phyloP scores from a whole-genome alignment of 2,329 filamentous ascomycete species.

The Beauveria sp. region DNA sequence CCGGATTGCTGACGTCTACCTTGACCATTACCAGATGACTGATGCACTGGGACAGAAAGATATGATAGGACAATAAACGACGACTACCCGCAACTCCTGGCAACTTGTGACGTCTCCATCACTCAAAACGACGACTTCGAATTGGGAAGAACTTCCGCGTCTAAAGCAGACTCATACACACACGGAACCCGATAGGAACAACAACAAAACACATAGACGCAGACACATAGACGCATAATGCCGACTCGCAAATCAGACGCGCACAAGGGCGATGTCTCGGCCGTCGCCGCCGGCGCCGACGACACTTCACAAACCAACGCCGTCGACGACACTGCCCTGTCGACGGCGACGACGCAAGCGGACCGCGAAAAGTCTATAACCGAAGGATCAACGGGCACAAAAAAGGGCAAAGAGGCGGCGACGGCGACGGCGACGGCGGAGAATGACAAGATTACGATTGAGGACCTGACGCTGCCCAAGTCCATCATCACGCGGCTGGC shows the following conservation, averaged over 20 bases:
- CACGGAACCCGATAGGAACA: too few species aligned
- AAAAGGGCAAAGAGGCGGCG: slow-evolving; percentile 27
- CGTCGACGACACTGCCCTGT: not conserved
- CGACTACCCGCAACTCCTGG: not conserved
- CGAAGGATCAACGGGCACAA: slow-evolving; percentile 16
- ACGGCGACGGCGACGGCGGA: not conserved
- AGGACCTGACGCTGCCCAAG: slow-evolving; percentile 72
- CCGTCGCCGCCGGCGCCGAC: slow-evolving; percentile 31
- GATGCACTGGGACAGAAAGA: not conserved
- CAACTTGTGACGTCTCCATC: not conserved
- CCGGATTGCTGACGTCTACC: not conserved
- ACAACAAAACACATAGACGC: too few species aligned
- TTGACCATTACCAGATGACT: not conserved
- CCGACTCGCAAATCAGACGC: slow-evolving; percentile 38
- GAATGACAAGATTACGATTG: not conserved
- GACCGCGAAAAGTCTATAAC: slow-evolving; percentile 31
- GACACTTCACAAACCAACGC: not conserved
- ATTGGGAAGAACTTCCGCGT: not conserved
- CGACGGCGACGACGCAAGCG: slow-evolving; percentile 25
- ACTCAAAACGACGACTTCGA: not conserved
- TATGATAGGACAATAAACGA: not conserved
- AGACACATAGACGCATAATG: not conserved
- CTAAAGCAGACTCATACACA: too few species aligned
- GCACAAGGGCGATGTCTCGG: slow-evolving; percentile 43
- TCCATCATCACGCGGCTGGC: slow-evolving; percentile 74